Base-by-base conservation (phyloP, 1,284 basidiomycete genomes). In the Lentinula novae-zelandiae region DNA sequence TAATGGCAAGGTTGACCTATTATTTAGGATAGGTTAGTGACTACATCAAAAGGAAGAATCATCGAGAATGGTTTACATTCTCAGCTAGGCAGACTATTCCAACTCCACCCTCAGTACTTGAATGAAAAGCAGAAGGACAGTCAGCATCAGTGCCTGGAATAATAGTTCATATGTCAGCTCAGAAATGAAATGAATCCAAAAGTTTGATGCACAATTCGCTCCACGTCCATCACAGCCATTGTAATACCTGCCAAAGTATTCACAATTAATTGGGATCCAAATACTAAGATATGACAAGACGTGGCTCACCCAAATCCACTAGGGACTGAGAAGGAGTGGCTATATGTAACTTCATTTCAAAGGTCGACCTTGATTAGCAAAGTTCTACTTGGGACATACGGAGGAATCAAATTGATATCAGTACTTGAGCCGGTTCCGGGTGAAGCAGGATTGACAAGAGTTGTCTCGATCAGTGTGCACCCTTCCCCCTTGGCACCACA, bases 401-500 rank as follows among this genome's bases (percentile, higher is more conserved):
- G 57, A 27, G 57, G 57, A 40, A 58, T 58, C 36, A 58, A 36
- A 50, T 33, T 50, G 17, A 58, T 13, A 17, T 58, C 57, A 39
- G 34, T 39, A 36, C 57, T 58, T 2, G 46, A 58, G 20, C 57
- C 57, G 31, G 46, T 22, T 58, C 57, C 57, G 22, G 44, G 46
- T 3, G n/a, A 20, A 12, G 57, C 51, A 5, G 57, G 57, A 20
- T 58, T 58, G n/a, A 38, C 33, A 5, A 58, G 33, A 31, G 57
- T 58, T 20, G 39, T 52, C 58, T 80, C 78, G 33, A 80, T 67
- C 33, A 75, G 68, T 0, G 74, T 76, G 64, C 79, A 81, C 17
- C 71, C 66, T 27, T 79, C 77, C 36, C 78, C 79, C 60, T 81
- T 78, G 63, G 76, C 74, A 3, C 72, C 71, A 55, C 78, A 81